phyloP scores from a whole-genome alignment of 495 filamentous ascomycete genomes.

The Annulohypoxylon moriforme region DNA sequence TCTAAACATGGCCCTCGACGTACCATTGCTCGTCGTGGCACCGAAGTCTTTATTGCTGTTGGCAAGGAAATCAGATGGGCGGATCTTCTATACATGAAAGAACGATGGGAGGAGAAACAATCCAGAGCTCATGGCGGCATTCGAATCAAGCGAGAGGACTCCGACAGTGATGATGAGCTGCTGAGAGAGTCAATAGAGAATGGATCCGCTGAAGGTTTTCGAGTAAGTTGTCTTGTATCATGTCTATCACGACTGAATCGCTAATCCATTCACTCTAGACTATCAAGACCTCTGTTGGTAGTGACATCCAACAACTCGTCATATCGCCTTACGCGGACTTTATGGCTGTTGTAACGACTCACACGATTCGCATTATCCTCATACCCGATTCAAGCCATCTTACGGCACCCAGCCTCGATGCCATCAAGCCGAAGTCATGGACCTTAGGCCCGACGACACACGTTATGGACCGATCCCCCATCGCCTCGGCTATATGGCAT shows the following conservation, averaged over 20 bases:
- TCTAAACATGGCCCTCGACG: slow-evolving; percentile 66
- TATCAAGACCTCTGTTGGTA: slow-evolving; percentile 76
- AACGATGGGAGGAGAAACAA: slow-evolving; percentile 70
- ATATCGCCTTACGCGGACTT: slow-evolving; percentile 83
- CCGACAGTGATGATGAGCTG: slow-evolving; percentile 47
- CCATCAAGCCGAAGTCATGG: slow-evolving; percentile 81
- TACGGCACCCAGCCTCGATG: slow-evolving; percentile 67
- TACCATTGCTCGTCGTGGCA: slow-evolving; percentile 78
- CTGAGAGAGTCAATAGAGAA: slow-evolving; percentile 46
- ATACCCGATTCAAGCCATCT: slow-evolving; percentile 82
- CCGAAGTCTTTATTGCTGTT: slow-evolving; percentile 84
- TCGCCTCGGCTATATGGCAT: slow-evolving; percentile 87
- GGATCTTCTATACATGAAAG: slow-evolving; percentile 78
- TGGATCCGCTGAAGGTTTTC: slow-evolving; percentile 54
- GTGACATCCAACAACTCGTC: slow-evolving; percentile 81
- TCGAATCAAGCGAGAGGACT: slow-evolving; percentile 50
- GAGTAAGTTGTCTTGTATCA: slow-evolving; percentile 53
- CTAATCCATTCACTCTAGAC: slow-evolving; percentile 58
- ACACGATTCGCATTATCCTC: slow-evolving; percentile 84
- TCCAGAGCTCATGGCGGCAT: slow-evolving; percentile 43
- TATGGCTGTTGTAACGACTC: slow-evolving; percentile 82
- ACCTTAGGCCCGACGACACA: slow-evolving; percentile 89
- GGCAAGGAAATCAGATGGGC: slow-evolving; percentile 91
- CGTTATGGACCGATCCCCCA: slow-evolving; percentile 80
- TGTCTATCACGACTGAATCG: slow-evolving; percentile 26